Evolutionary conservation across 2,329 filamentous ascomycete genomes (phyloP).

Genomic region (Fusarium camptoceras): DNA sequence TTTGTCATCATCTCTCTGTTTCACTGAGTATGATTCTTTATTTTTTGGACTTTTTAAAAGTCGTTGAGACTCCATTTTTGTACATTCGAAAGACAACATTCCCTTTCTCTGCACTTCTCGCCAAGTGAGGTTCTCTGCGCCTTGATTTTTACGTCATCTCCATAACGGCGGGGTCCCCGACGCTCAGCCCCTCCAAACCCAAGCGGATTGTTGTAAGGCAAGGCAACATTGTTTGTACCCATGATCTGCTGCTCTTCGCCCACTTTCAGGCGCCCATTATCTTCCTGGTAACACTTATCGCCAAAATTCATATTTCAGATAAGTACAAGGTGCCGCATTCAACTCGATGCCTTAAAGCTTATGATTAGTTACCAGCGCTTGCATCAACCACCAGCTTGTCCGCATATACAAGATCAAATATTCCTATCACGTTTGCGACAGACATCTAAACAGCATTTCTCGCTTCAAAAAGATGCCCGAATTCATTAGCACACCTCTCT

Average conservation of each 20-base stretch:
- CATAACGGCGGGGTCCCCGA: constrained; percentile 23
- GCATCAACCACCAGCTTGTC: constrained; percentile 6
- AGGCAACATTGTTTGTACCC: constrained; percentile 11
- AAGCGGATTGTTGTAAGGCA: constrained; percentile 12
- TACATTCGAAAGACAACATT: background rate
- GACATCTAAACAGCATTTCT: background rate
- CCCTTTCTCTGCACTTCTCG: background rate
- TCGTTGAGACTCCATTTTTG: background rate
- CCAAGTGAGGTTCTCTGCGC: constrained; percentile 16
- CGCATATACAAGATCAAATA: constrained; percentile 5
- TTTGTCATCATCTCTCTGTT: fast-evolving
- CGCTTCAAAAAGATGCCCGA: constrained; percentile 57
- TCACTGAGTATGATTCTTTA: fast-evolving
- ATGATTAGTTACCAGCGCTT: background rate
- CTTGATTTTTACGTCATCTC: constrained; percentile 38
- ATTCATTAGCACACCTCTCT: constrained; percentile 72
- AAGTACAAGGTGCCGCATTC: constrained; percentile 10
- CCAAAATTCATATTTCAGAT: constrained; percentile 20
- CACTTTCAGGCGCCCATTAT: constrained; percentile 36
- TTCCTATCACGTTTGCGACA: constrained; percentile 11
- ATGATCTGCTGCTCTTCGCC: constrained; percentile 33
- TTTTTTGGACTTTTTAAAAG: background rate
- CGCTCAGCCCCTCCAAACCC: constrained; percentile 37
- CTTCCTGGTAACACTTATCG: constrained; percentile 21
- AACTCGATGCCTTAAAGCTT: constrained; percentile 6